A percentile compares a stretch with the other conserved stretches of the same genome.
These are phyloP conservation scores for Isabelozyma heimii DNA, from an alignment of 805 yeast genomes.

Conservation along the genomic window DNA sequence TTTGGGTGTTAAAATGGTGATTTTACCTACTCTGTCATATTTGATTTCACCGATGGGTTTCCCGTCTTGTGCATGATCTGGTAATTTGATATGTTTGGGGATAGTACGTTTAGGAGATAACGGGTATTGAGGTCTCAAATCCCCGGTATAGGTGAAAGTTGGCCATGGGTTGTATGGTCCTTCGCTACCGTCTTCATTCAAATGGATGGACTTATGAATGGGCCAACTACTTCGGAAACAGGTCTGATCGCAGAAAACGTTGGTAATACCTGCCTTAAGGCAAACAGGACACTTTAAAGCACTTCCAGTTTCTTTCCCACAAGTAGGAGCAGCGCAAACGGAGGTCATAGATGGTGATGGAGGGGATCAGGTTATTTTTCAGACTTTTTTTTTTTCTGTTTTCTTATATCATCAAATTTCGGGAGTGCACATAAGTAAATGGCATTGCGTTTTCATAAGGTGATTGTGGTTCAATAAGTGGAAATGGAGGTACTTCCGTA, in stretches of 20 bases:
- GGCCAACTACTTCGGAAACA: slow-evolving; percentile 78
- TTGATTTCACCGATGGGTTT: slow-evolving; percentile 74
- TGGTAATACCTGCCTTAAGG: slow-evolving; percentile 61
- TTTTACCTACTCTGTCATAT: slow-evolving; percentile 64
- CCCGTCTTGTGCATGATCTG: slow-evolving; percentile 85
- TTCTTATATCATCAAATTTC: neutral
- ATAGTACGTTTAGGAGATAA: slow-evolving; percentile 67
- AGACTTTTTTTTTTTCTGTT: neutral
- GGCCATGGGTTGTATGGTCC: slow-evolving; percentile 85
- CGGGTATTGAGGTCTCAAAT: slow-evolving; percentile 77
- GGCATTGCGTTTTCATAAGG: no score
- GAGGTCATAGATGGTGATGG: slow-evolving; percentile 10
- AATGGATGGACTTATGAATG: slow-evolving; percentile 74
- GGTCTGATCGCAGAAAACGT: slow-evolving; percentile 75
- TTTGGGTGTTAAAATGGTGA: slow-evolving; percentile 60
- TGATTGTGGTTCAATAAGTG: no score
- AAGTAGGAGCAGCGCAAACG: slow-evolving; percentile 72
- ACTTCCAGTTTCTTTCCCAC: slow-evolving; percentile 79
- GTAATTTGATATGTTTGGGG: slow-evolving; percentile 67
- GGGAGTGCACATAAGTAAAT: neutral
- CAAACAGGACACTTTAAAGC: slow-evolving; percentile 89
- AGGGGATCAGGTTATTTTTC: neutral
- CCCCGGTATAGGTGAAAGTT: slow-evolving; percentile 68
- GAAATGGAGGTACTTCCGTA: no score
- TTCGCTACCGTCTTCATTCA: slow-evolving; percentile 46